A percentile compares a stretch with the other conserved stretches of the same genome.
Conservation (phyloP, 192 early-diverging fungal species). For the Allomyces macrogynus region DNA sequence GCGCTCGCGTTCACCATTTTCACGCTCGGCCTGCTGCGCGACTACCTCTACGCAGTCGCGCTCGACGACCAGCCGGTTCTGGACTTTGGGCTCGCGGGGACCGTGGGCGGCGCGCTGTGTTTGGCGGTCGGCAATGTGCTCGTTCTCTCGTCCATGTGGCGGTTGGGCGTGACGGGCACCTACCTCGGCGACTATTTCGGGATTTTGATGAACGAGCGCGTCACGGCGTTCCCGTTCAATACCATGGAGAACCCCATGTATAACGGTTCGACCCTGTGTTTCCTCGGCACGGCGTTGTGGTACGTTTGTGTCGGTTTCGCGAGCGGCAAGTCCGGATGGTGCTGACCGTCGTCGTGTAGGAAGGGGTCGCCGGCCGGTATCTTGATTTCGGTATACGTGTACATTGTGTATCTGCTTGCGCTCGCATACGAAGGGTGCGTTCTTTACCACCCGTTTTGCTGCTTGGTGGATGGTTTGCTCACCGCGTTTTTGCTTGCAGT, state of each 20-base stretch:
- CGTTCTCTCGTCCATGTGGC: slow-evolving; percentile 66
- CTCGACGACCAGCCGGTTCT: slow-evolving; percentile 42
- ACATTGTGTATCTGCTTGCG: slow-evolving; percentile 57
- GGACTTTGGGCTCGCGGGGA: slow-evolving; percentile 13
- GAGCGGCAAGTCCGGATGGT: background rate
- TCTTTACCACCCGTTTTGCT: background rate
- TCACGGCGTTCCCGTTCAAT: slow-evolving; percentile 83
- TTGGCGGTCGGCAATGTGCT: slow-evolving; percentile 37
- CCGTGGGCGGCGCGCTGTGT: no score
- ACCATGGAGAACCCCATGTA: slow-evolving; percentile 91
- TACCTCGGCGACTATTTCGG: slow-evolving; percentile 90
- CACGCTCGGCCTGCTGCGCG: slow-evolving; percentile 55
- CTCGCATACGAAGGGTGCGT: slow-evolving; percentile 57
- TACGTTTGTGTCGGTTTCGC: slow-evolving; percentile 10
- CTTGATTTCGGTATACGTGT: slow-evolving; percentile 41
- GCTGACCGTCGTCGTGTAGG: slow-evolving; percentile 11
- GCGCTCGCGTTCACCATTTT: slow-evolving; percentile 62
- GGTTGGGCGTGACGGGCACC: slow-evolving; percentile 72
- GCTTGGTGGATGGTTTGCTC: background rate
- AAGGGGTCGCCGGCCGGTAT: slow-evolving; percentile 51
- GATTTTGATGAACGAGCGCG: slow-evolving; percentile 64
- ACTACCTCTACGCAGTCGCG: slow-evolving; percentile 52
- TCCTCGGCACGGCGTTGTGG: slow-evolving; percentile 67
- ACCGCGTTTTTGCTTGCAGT: slow-evolving; percentile 11
- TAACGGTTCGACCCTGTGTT: slow-evolving; percentile 67